Percentiles rank a stretch among this genome's conserved stretches.
Evolutionary conservation across 2,329 filamentous ascomycete genomes (phyloP).

Genomic region (Zasmidium angulare): DNA sequence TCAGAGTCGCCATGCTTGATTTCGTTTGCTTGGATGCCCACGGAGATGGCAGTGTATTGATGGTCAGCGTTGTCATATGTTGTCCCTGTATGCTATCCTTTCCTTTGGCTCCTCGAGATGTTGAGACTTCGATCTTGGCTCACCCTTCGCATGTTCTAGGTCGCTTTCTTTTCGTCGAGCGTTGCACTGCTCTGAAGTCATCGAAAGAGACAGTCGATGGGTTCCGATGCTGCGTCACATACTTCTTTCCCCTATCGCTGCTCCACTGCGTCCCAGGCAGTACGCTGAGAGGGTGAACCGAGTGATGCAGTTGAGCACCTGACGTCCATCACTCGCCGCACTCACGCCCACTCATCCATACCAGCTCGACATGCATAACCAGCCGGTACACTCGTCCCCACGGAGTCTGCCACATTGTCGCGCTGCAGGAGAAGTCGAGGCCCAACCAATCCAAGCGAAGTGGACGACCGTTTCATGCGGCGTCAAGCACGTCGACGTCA

Average conservation of each 20-base stretch:
- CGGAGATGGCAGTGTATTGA: no score
- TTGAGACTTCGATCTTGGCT: no score
- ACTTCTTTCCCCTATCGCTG: not conserved
- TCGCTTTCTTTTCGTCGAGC: no score
- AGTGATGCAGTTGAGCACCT: not conserved
- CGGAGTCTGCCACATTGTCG: not conserved
- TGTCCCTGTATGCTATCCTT: no score
- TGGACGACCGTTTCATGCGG: not conserved
- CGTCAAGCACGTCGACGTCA: not conserved
- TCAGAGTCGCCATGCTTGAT: no score
- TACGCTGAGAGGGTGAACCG: not conserved
- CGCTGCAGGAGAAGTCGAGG: not conserved
- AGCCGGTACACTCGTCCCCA: not conserved
- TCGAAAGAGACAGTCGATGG: no score
- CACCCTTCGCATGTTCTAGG: no score
- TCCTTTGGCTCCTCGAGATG: no score
- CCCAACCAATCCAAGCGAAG: not conserved
- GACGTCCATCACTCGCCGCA: not conserved
- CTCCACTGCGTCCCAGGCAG: not conserved
- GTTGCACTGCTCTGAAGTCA: no score
- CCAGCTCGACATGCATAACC: not conserved
- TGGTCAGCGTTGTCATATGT: no score
- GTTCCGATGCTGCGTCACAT: not conserved
- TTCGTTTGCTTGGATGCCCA: no score
- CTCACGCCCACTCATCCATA: not conserved